Evolutionary conservation across 2,329 filamentous ascomycete species (phyloP), one percentile per base, ranked within the genome.

Genomic region (Epichloe hybrida): DNA sequence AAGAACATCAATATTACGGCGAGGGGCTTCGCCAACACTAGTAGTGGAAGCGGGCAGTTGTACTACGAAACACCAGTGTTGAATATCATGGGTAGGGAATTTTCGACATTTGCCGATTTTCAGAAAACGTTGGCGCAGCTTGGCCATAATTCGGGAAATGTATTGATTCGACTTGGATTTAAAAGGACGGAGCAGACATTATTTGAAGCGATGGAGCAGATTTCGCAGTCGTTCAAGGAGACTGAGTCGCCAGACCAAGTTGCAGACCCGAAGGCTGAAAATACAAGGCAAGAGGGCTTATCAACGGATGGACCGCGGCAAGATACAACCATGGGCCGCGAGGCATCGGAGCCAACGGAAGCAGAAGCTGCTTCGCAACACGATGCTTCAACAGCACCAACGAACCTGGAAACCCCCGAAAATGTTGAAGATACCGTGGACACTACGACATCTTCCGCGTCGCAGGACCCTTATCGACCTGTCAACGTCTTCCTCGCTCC

Each of bases 101-200:
- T 95, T 15, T 77, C 83, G 3, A 81, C 79, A 0, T 87, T 97
- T 59, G 73, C 74, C 17, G 90, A 94, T 60, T 76, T 97, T 52
- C 88, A 96, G 65, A 95, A 95, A 73, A 90, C 88, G 1, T 68
- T 98, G 44, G 83, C 82, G 5, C 88, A 95, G 64, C 71, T 97
- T 17, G 93, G 93, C 0, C 84, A 94, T 60, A 94, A 90, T 62
- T 84, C 80, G 46, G 91, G 93, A 5, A 91, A 79, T 61, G 83
- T 87, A 4, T 69, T 95, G 50, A 75, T 98, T 50, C 79, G 87
- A 52, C 69, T 98, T 53, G 81, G 75, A 36, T 97, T 91, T 69
- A 81, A 77, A 62, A 76, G 76, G 55, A 93, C 87, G 6, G 82
- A 85, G 12, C 80, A 80, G 63, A 89, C 89, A 2, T 69, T 97